Evolutionary conservation across 2,329 filamentous ascomycete genomes (phyloP).

Genomic region (Aspergillus nomiae): DNA sequence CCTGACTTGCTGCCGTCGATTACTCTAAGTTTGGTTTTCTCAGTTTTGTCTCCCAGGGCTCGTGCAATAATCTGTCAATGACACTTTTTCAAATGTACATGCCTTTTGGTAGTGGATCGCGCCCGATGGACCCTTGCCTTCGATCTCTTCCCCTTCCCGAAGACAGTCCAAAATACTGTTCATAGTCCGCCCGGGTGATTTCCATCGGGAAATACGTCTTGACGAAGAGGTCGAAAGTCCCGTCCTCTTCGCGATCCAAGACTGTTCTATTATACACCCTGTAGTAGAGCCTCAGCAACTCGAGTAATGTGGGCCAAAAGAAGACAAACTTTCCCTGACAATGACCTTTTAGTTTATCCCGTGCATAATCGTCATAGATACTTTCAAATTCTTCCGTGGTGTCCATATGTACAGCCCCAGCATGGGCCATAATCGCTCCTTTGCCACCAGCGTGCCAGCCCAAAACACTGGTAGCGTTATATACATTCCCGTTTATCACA

Average conservation of each 20-base stretch:
- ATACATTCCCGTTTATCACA: constrained; percentile 55
- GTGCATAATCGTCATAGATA: constrained; percentile 55
- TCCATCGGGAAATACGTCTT: constrained; percentile 49
- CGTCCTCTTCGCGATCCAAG: constrained; percentile 34
- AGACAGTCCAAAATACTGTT: constrained; percentile 57
- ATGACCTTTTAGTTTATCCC: constrained; percentile 50
- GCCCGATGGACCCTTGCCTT: constrained; percentile 55
- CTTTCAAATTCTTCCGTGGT: constrained; percentile 40
- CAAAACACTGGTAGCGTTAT: constrained; percentile 52
- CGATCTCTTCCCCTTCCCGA: constrained; percentile 51
- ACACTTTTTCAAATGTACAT: constrained; percentile 47
- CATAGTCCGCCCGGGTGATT: constrained; percentile 56
- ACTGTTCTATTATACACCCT: constrained; percentile 53
- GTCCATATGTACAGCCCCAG: constrained; percentile 52
- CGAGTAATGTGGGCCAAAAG: too few relatives aligned
- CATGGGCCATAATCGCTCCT: constrained; percentile 52
- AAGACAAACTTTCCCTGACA: constrained; percentile 36
- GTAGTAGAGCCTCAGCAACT: constrained; percentile 17
- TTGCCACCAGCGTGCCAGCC: constrained; percentile 55
- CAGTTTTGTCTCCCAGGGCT: constrained; percentile 43
- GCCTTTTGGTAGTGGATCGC: constrained; percentile 53
- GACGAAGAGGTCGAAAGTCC: too few relatives aligned
- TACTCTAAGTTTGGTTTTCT: constrained; percentile 39
- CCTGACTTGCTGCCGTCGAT: constrained; percentile 16
- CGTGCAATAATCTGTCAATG: constrained; percentile 51